Base-by-base conservation (phyloP, 2,329 filamentous ascomycete genomes). In the Aureobasidium namibiae region DNA sequence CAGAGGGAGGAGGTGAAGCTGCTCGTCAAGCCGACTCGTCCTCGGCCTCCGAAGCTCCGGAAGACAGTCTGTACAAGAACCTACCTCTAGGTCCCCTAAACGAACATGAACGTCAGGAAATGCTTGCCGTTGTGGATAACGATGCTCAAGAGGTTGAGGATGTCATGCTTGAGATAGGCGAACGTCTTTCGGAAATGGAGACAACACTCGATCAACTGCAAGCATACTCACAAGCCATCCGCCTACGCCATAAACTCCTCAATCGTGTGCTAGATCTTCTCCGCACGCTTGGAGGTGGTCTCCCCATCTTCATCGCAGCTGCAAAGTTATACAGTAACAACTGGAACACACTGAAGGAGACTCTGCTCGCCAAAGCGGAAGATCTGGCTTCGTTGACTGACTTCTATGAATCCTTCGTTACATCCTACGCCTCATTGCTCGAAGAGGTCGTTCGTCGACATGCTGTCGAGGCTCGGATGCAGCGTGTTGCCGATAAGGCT, bases 341-440 rank as follows among this genome's bases (percentile, higher is more conserved):
- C 2, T 96, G 92, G 90, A 81, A 83, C 29, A 83, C 87, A 61
- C 90, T 95, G 64, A 85, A 86, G 63, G 80, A 83, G 4, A 80
- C 79, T 18, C 88, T 97, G 24, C 78, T 80, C 36, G 78, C 75
- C 16, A 88, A 85, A 65, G 82, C 96, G 41, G 76, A 80, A 10
- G 90, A 95, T 67, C 87, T 97, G 72, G 84, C 87, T 54, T 83
- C 84, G 23, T 82, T 96, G 66, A 81, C 85, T 11, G 78, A 83
- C n/a, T 90, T 96, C 66, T 97, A 96, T 72, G 88, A 92, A 62
- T 86, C 87, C 18, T 99, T 97, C 67, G 80, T 89, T 21, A 82
- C 84, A 56, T 90, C 91, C 0, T 97, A 99, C 68, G 88, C 90
- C 65, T 85, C 87, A 21, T 77, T 99, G 13, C 81, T 96, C 24